Evolutionary conservation across 768 basidiomycete species (phyloP).

Genomic region (Boletus barrowsii): DNA sequence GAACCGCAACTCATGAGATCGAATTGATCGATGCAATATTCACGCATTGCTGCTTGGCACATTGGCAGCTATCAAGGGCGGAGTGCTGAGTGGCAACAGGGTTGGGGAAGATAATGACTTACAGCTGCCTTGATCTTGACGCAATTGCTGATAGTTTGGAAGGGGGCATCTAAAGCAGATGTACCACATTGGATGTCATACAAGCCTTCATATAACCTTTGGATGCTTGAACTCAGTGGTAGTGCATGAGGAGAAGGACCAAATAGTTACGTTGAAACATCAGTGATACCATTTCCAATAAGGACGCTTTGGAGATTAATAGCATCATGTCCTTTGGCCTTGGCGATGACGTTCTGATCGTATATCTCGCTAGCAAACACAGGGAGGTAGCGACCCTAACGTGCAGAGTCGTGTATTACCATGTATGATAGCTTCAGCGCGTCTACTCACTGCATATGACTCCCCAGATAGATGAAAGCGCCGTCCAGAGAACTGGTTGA

Average conservation of each 20-base stretch:
- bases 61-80: slow-evolving; percentile 52
- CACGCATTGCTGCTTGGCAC: slow-evolving; percentile 57
- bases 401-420: neutral
- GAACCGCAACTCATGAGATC: slow-evolving; percentile 68
- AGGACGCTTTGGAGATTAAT: slow-evolving; percentile 72
- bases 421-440: neutral
- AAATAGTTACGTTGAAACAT: slow-evolving; percentile 43
- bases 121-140: slow-evolving; percentile 57
- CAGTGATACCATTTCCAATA: slow-evolving; percentile 71
- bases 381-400: slow-evolving; percentile 66
- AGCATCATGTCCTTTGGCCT: slow-evolving; percentile 45
- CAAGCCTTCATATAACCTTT: slow-evolving; percentile 40
- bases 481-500: slow-evolving; percentile 66
- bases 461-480: slow-evolving; percentile 71
- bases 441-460: slow-evolving; percentile 60
- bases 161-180: slow-evolving; percentile 50
- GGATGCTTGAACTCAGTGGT: neutral
- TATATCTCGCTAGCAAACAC: slow-evolving; percentile 74
- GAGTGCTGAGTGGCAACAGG: neutral
- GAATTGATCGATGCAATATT: slow-evolving; percentile 59
- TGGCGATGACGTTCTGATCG: slow-evolving; percentile 62
- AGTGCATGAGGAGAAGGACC: neutral
- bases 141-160: slow-evolving; percentile 39
- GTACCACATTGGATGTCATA: slow-evolving; percentile 50
- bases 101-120: slow-evolving; percentile 16